phyloP scores from a whole-genome alignment of 2,329 filamentous ascomycete genomes.

The Geosmithia putterillii region DNA sequence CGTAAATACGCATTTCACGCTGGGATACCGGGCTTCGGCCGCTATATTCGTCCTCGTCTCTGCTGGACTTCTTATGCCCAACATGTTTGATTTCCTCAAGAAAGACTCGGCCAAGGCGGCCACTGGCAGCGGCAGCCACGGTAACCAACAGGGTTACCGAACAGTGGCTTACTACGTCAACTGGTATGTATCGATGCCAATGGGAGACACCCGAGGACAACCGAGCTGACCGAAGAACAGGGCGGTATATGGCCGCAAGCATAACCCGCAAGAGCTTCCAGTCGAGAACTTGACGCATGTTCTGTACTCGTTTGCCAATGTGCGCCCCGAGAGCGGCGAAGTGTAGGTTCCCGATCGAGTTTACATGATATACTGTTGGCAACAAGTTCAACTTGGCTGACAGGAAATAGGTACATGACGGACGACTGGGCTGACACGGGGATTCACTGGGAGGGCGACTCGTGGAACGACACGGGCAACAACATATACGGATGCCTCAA shows the following conservation, averaged over 20 bases:
- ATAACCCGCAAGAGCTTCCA: conserved; percentile 75
- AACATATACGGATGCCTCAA: conserved; percentile 87
- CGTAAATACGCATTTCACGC: not conserved
- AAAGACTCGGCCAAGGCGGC: not conserved
- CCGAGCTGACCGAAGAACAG: conserved; percentile 10
- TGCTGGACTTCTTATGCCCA: not conserved
- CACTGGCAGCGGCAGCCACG: not conserved
- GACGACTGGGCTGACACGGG: conserved; percentile 57
- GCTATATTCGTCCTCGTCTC: not conserved
- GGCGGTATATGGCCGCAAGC: conserved; percentile 80
- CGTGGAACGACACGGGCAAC: conserved; percentile 58
- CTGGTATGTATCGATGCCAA: conserved; percentile 27
- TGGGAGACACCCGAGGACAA: not conserved
- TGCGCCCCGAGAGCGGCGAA: conserved; percentile 66
- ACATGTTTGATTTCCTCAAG: not conserved
- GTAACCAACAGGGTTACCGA: conserved; percentile 38
- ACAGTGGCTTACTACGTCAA: conserved; percentile 65
- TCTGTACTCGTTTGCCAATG: conserved; percentile 84
- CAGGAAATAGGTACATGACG: conserved; percentile 31
- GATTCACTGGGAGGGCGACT: conserved; percentile 59
- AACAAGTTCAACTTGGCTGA: conserved; percentile 1
- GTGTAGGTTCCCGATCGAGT: conserved; percentile 35
- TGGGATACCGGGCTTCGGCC: not conserved
- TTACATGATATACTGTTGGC: conserved; percentile 1
- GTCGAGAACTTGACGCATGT: conserved; percentile 75